Evolutionary conservation across 495 filamentous ascomycete genomes (phyloP).

Genomic region (Hyaloscypha bicolor): DNA sequence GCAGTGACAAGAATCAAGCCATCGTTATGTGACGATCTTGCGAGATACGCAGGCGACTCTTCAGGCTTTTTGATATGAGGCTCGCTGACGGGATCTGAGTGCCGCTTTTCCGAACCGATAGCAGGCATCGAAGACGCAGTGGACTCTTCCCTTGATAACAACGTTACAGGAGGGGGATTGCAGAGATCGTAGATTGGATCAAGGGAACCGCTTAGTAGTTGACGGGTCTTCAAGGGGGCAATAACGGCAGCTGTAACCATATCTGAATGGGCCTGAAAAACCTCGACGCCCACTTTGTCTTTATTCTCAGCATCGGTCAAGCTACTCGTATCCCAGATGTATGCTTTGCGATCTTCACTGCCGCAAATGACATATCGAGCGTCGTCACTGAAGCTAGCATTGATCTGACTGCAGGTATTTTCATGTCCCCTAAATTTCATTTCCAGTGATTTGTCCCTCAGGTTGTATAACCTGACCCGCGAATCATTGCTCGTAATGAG

Average conservation of each 20-base stretch:
- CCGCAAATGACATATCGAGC: constrained; percentile 88
- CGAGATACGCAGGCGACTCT: constrained; percentile 69
- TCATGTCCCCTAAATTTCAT: constrained; percentile 92
- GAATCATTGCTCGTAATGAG: constrained; percentile 96
- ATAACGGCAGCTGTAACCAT: constrained; percentile 87
- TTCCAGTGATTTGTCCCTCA: constrained; percentile 80
- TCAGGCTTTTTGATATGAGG: constrained; percentile 45
- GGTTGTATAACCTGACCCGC: constrained; percentile 86
- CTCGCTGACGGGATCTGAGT: constrained; percentile 47
- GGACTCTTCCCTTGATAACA: constrained; percentile 72
- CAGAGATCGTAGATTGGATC: constrained; percentile 96
- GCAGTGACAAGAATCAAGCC: constrained; percentile 94
- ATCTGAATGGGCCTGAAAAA: constrained; percentile 85
- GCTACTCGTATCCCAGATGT: constrained; percentile 78
- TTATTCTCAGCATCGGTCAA: constrained; percentile 60
- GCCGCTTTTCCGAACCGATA: constrained; percentile 25
- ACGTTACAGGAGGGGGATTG: constrained; percentile 89
- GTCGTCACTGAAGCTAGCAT: constrained; percentile 86
- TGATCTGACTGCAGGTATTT: constrained; percentile 90
- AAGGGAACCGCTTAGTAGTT: constrained; percentile 75
- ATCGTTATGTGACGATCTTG: constrained; percentile 72
- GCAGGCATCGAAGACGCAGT: constrained; percentile 34
- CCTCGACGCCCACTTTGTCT: constrained; percentile 79
- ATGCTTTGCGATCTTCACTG: constrained; percentile 86
- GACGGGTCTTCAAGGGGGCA: constrained; percentile 77